Conservation (phyloP, 768 basidiomycete species). For the Trametes coccinea region DNA sequence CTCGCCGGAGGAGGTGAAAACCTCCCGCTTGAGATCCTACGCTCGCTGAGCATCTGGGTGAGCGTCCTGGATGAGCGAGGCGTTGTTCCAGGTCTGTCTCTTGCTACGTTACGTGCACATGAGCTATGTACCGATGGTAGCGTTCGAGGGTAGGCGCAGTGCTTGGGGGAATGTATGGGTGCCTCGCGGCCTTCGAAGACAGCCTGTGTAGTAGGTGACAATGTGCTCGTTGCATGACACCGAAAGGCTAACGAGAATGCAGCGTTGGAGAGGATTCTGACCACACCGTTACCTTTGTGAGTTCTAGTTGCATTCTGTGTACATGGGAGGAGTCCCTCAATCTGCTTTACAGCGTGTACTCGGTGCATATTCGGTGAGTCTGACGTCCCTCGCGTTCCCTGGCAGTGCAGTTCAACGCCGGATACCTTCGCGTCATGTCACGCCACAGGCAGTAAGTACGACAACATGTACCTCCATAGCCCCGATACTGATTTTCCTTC, state of each 20-base stretch:
- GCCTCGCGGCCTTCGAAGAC: constrained; percentile 54
- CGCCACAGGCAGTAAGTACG: constrained; percentile 27
- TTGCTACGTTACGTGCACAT: background rate
- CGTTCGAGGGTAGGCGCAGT: constrained; percentile 40
- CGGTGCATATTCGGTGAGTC: constrained; percentile 57
- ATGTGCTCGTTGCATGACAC: constrained; percentile 9
- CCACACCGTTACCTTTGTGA: constrained; percentile 66
- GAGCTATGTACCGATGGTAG: background rate
- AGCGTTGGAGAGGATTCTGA: constrained; percentile 62
- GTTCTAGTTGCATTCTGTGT: constrained; percentile 33
- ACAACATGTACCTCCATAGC: background rate
- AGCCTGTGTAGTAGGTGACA: constrained; percentile 44
- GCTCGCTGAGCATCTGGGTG: constrained; percentile 59
- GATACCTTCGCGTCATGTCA: background rate
- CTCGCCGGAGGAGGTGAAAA: constrained; percentile 51
- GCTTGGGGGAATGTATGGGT: constrained; percentile 51
- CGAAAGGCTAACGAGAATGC: background rate
- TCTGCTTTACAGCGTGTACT: constrained; percentile 53
- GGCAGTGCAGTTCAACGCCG: background rate
- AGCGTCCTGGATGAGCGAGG: constrained; percentile 57
- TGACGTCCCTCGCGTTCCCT: background rate
- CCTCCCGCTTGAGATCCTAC: constrained; percentile 55
- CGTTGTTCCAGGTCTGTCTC: constrained; percentile 51
- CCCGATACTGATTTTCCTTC: background rate
- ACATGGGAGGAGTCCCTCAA: too few species aligned